Evolutionary conservation across 306 rosid genomes (phyloP).

Genomic region (Nissolia schottii): DNA sequence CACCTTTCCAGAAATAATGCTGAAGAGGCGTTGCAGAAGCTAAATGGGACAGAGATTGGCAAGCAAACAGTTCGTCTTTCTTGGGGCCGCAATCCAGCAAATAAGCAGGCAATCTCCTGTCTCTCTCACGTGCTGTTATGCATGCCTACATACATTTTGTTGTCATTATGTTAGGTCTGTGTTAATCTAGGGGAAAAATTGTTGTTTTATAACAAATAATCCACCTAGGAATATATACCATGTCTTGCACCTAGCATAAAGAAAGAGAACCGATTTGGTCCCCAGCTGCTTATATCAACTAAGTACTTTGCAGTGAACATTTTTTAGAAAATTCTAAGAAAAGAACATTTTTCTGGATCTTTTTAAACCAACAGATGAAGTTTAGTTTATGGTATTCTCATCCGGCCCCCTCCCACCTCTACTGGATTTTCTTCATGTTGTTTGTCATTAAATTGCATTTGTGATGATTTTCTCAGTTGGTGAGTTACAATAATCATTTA

Average conservation of each 20-base stretch:
- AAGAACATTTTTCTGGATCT: neutral
- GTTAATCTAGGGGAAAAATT: neutral
- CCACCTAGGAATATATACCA: neutral
- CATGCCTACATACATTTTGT: neutral
- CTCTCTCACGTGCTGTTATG: neutral
- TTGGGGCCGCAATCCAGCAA: constrained; percentile 99
- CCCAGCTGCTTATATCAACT: neutral
- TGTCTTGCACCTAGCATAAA: neutral
- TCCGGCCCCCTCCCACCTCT: too few relatives aligned
- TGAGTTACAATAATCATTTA: too few relatives aligned
- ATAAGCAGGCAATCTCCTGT: constrained; percentile 67
- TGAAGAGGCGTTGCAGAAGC: constrained; percentile 90
- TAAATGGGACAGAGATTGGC: constrained; percentile 77
- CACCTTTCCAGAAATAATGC: constrained; percentile 69
- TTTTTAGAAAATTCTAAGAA: neutral
- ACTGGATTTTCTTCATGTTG: neutral
- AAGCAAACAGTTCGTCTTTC: constrained; percentile 96
- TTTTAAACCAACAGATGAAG: neutral
- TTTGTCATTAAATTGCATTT: neutral
- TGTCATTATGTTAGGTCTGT: neutral
- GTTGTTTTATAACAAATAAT: neutral
- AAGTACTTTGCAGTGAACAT: neutral
- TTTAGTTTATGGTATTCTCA: neutral
- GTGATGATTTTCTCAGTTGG: constrained; percentile 19
- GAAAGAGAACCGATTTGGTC: neutral